A percentile compares a stretch with the other conserved stretches of the same genome.
Conservation (phyloP, 768 basidiomycete species). For the Cubamyces lactineus region DNA sequence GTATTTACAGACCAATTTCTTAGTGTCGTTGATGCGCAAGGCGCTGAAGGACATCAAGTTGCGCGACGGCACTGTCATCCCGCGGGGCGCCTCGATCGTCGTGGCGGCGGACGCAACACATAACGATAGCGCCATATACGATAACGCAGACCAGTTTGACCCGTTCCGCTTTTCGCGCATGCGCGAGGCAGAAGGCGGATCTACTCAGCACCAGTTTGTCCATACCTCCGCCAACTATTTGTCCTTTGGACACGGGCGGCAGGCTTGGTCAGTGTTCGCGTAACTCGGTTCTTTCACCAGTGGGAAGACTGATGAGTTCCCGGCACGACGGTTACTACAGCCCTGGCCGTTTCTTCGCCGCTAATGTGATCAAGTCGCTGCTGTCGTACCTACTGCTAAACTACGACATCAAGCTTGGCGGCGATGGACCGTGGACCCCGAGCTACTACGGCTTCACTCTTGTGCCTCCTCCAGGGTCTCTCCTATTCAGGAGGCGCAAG, state of each 20-base stretch:
- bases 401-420: slow-evolving; percentile 26
- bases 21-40: slow-evolving; percentile 35
- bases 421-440: slow-evolving; percentile 21
- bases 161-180: slow-evolving; percentile 52
- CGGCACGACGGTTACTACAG: too few relatives aligned
- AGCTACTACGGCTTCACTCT: not conserved
- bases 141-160: slow-evolving; percentile 39
- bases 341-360: slow-evolving; percentile 25
- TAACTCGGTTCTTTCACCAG: too few relatives aligned
- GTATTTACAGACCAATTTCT: too few relatives aligned
- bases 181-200: slow-evolving; percentile 38
- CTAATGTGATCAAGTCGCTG: slow-evolving; percentile 7
- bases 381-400: slow-evolving; percentile 15
- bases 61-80: slow-evolving; percentile 38
- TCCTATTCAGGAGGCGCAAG: slow-evolving; percentile 2
- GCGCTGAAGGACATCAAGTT: slow-evolving; percentile 39
- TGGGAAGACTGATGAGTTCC: too few relatives aligned
- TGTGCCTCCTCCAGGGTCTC: not conserved
- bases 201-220: slow-evolving; percentile 39
- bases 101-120: slow-evolving; percentile 27
- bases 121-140: slow-evolving; percentile 29
- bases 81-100: slow-evolving; percentile 27
- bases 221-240: slow-evolving; percentile 34
- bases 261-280: slow-evolving; percentile 37
- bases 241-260: slow-evolving; percentile 34